Conservation (phyloP, 306 rosid species). For the Cucurbita pepo region DNA sequence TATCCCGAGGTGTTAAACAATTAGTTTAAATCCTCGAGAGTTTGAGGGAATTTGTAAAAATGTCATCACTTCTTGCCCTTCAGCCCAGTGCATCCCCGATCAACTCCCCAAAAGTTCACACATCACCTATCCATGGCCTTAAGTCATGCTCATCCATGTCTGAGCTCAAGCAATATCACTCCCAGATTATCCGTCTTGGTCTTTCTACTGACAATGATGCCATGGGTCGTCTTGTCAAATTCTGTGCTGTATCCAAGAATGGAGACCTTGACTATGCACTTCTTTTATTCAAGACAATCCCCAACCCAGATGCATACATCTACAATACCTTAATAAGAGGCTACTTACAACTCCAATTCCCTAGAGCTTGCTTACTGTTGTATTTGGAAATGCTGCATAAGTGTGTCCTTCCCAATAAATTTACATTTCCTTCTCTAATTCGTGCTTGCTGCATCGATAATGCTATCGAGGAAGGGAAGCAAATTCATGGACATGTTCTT, state of each 20-base stretch:
- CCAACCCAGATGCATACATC: constrained; percentile 42
- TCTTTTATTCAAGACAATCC: constrained; percentile 23
- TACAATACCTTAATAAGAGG: constrained; percentile 43
- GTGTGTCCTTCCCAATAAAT: constrained; percentile 26
- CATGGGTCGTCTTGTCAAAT: constrained; percentile 35
- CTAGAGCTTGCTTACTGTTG: constrained; percentile 17
- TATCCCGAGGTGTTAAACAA: no score
- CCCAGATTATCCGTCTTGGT: constrained; percentile 32
- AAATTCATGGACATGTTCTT: constrained; percentile 43
- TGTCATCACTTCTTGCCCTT: constrained; percentile 6
- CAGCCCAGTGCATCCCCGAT: constrained; percentile 5
- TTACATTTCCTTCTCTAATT: constrained; percentile 36
- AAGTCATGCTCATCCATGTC: constrained; percentile 31
- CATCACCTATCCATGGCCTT: constrained; percentile 6
- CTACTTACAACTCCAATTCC: constrained; percentile 5
- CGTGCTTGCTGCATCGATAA: constrained; percentile 21
- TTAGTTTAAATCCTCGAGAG: no score
- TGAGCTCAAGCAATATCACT: constrained; percentile 43
- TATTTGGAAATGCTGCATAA: constrained; percentile 35
- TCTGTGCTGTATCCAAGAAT: constrained; percentile 25
- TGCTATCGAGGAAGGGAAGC: constrained; percentile 22
- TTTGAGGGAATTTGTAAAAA: neutral
- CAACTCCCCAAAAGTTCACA: neutral
- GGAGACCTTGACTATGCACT: constrained; percentile 37
- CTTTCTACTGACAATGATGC: constrained; percentile 37